These are phyloP conservation scores for Cryphonectria parasitica DNA, from an alignment of 2,329 filamentous ascomycete species.

Conservation along the genomic window DNA sequence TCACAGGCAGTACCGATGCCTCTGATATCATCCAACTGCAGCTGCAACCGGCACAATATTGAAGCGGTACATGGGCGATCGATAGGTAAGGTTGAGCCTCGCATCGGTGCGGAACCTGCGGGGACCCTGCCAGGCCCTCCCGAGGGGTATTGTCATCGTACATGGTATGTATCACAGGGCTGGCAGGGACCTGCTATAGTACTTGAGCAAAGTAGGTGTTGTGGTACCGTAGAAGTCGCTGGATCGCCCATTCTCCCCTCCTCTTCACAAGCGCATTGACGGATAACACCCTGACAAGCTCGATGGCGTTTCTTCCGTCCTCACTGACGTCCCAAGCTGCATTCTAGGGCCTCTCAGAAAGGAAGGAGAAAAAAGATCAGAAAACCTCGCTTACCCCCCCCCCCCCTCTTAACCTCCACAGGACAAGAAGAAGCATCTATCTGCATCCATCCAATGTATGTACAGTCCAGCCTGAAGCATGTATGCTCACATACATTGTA, in stretches of 20 bases:
- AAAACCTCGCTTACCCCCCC: background rate
- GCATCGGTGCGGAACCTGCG: conserved; percentile 12
- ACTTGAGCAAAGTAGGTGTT: background rate
- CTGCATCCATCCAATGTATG: background rate
- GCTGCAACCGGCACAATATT: conserved; percentile 12
- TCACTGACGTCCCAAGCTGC: background rate
- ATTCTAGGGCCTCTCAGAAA: background rate
- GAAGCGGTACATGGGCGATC: conserved; percentile 9
- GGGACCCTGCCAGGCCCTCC: conserved; percentile 12
- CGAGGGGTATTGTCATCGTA: background rate
- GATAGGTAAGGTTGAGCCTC: conserved; percentile 26
- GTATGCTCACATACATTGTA: background rate
- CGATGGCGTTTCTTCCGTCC: background rate
- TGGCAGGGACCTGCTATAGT: conserved; percentile 2
- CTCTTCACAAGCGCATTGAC: background rate
- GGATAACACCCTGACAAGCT: background rate
- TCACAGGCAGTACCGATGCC: background rate
- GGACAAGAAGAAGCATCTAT: background rate
- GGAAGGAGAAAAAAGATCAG: background rate
- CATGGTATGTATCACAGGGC: background rate
- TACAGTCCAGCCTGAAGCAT: background rate
- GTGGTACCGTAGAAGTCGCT: background rate
- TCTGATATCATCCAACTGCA: conserved; percentile 13
- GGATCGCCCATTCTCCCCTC: background rate
- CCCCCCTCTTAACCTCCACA: background rate